Percentiles rank a stretch among this genome's conserved stretches.
Evolutionary conservation across 805 yeast genomes (phyloP).

Genomic region (Candida adriatica): DNA sequence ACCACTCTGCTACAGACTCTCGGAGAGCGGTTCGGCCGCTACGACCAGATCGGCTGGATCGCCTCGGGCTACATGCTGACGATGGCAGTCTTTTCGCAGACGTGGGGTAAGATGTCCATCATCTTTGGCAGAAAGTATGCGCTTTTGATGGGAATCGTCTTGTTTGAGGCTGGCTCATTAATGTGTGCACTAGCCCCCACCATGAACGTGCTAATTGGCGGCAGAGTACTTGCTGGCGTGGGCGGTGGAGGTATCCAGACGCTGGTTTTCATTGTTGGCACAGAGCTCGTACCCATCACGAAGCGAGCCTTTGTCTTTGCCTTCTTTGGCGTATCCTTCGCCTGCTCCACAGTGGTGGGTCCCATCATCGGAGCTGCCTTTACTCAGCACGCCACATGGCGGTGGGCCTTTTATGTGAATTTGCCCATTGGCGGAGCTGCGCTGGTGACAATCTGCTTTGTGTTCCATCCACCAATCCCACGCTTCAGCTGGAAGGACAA

Average conservation of each 20-base stretch:
- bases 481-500: conserved; percentile 33
- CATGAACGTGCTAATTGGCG: conserved; percentile 61
- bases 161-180: conserved; percentile 60
- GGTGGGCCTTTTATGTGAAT: conserved; percentile 73
- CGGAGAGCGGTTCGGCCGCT: conserved; percentile 41
- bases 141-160: conserved; percentile 35
- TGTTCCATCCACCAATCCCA: conserved; percentile 43
- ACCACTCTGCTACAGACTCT: conserved; percentile 43
- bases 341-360: conserved; percentile 48
- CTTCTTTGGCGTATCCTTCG: conserved; percentile 27
- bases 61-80: conserved; percentile 49
- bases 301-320: conserved; percentile 20
- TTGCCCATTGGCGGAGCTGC: conserved; percentile 58
- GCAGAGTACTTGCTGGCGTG: conserved; percentile 62
- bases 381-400: conserved; percentile 52
- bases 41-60: conserved; percentile 53
- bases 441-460: conserved; percentile 28
- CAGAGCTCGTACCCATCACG: conserved; percentile 38
- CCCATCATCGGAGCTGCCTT: conserved; percentile 67
- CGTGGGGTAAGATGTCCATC: conserved; percentile 53
- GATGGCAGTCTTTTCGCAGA: conserved; percentile 43
- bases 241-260: conserved; percentile 71
- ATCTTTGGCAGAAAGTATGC: conserved; percentile 51
- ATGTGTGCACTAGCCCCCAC: conserved; percentile 46
- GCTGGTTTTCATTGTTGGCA: conserved; percentile 46